Percentiles rank a stretch among this genome's conserved stretches.
phyloP scores from a whole-genome alignment of 2,329 filamentous ascomycete genomes.

The Kalmusia sp. region DNA sequence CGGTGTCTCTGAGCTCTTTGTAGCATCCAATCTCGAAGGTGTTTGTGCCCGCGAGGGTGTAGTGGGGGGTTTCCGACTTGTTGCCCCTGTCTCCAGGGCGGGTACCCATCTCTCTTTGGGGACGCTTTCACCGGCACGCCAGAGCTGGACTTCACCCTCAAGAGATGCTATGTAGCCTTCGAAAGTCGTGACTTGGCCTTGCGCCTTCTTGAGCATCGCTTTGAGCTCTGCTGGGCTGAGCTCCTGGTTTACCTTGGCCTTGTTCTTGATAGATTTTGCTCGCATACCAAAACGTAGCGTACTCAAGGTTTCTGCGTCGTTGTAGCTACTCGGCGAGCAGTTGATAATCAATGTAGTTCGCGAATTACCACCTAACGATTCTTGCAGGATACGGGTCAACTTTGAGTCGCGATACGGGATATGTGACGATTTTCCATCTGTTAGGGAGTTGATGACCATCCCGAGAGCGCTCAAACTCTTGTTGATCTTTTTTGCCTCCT shows the following conservation, averaged over 20 bases:
- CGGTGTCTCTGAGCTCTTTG: slow-evolving; percentile 47
- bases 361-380: slow-evolving; percentile 96
- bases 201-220: slow-evolving; percentile 87
- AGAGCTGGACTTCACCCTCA: slow-evolving; percentile 83
- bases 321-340: slow-evolving; percentile 98
- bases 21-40: slow-evolving; percentile 62
- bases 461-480: slow-evolving; percentile 97
- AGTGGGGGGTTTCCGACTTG: slow-evolving; percentile 56
- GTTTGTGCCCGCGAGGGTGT: slow-evolving; percentile 65
- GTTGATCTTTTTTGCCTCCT: slow-evolving; percentile 99
- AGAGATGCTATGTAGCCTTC: slow-evolving; percentile 84
- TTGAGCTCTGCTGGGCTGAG: slow-evolving; percentile 96
- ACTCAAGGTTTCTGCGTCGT: slow-evolving; percentile 91
- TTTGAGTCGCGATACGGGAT: slow-evolving; percentile 98
- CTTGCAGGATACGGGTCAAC: slow-evolving; percentile 95
- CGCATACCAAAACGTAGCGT: slow-evolving; percentile 94
- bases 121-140: slow-evolving; percentile 87
- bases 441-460: slow-evolving; percentile 98
- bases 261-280: slow-evolving; percentile 99
- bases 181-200: slow-evolving; percentile 86
- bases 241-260: slow-evolving; percentile 99
- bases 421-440: slow-evolving; percentile 95
- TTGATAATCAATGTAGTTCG: slow-evolving; percentile 99
- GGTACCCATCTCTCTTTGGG: slow-evolving; percentile 88
- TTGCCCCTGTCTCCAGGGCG: slow-evolving; percentile 64